Percentiles rank a stretch among this genome's conserved stretches.
Conservation (phyloP, 345 rosid species). For the Camelina hispida region DNA sequence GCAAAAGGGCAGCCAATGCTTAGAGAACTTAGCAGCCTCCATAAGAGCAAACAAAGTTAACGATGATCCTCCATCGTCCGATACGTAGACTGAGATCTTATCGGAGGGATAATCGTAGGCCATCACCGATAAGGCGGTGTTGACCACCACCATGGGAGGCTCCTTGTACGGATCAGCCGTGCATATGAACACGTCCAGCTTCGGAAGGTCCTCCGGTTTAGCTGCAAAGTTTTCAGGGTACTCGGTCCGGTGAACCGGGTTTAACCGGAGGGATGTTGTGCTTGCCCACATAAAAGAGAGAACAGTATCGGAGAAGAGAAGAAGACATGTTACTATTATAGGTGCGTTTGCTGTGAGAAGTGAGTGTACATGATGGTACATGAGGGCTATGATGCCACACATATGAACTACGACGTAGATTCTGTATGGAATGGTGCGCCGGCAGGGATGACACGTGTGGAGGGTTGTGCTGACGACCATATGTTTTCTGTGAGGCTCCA, state of each 20-base stretch:
- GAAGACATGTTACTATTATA: constrained; percentile 6
- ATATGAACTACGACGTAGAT: constrained; percentile 54
- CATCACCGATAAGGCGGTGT: constrained; percentile 79
- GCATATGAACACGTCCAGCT: constrained; percentile 76
- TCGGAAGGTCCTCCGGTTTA: constrained; percentile 55
- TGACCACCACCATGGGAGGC: constrained; percentile 73
- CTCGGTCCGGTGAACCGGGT: constrained; percentile 52
- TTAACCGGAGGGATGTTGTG: constrained; percentile 48
- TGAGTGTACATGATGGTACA: constrained; percentile 53
- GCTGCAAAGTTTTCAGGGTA: constrained; percentile 52
- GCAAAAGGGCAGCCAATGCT: constrained; percentile 76
- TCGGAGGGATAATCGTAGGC: constrained; percentile 76
- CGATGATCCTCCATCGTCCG: constrained; percentile 85
- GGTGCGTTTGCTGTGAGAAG: constrained; percentile 46
- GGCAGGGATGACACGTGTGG: constrained; percentile 47
- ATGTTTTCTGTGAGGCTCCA: constrained; percentile 22
- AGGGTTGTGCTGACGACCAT: constrained; percentile 46
- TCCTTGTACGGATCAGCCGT: constrained; percentile 93
- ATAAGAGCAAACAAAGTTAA: constrained; percentile 74
- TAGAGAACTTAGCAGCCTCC: constrained; percentile 76
- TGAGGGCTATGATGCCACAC: constrained; percentile 57
- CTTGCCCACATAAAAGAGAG: constrained; percentile 78
- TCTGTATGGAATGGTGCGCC: constrained; percentile 52
- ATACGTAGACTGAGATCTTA: constrained; percentile 71
- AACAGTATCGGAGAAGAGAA: constrained; percentile 57